Percentiles rank a stretch among this genome's conserved stretches.
phyloP scores from a whole-genome alignment of 345 rosid genomes.

The Psidium guajava region DNA sequence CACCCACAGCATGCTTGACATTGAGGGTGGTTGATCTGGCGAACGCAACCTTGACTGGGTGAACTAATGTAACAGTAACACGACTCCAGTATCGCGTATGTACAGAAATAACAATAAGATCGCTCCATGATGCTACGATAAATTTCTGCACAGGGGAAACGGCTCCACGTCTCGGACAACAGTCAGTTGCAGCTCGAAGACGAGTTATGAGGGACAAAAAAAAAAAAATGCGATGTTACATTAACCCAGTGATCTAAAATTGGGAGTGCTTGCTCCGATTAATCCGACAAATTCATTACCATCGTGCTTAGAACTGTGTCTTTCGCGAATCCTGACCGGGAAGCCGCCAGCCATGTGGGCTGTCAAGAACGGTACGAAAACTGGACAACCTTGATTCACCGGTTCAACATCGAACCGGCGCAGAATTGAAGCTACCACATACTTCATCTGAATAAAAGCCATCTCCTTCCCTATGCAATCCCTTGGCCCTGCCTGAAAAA shows the following conservation, averaged over 20 bases:
- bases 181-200: neutral
- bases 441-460: conserved; percentile 38
- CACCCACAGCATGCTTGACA: neutral
- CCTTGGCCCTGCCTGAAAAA: conserved; percentile 40
- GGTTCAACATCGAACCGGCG: conserved; percentile 11
- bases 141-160: neutral
- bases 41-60: neutral
- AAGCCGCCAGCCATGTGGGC: conserved; percentile 44
- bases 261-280: neutral
- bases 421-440: conserved; percentile 29
- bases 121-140: neutral
- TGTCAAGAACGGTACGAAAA: conserved; percentile 32
- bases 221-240: neutral
- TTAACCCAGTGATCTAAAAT: neutral
- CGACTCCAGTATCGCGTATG: neutral
- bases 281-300: neutral
- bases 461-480: conserved; percentile 39
- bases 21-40: neutral
- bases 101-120: neutral
- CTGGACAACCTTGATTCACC: conserved; percentile 11
- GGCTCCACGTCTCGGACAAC: neutral
- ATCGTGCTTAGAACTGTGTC: neutral
- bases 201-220: neutral
- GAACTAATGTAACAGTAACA: neutral
- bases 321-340: conserved; percentile 13